These are phyloP conservation scores for Russula ochroleuca DNA, from an alignment of 768 basidiomycete genomes.

Conservation along the genomic window DNA sequence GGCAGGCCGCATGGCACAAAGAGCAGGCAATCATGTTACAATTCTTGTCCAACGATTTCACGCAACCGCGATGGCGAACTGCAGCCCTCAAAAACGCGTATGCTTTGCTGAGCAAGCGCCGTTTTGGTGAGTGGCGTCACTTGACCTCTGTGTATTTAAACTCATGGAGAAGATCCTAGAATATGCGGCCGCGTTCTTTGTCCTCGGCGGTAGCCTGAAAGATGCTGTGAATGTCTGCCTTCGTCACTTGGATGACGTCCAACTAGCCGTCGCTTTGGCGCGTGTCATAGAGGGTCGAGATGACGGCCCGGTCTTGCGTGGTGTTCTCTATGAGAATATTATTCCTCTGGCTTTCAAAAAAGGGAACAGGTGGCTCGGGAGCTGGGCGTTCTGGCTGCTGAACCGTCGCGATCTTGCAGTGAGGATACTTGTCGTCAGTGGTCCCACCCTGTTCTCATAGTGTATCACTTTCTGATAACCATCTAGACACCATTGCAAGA, in stretches of 20 bases:
- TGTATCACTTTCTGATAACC: conserved; percentile 1
- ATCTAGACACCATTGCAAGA: conserved; percentile 74
- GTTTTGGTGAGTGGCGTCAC: conserved; percentile 66
- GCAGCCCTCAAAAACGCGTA: conserved; percentile 97
- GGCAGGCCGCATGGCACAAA: conserved; percentile 89
- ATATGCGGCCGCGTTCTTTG: conserved; percentile 98
- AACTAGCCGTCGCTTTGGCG: conserved; percentile 83
- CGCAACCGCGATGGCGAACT: conserved; percentile 76
- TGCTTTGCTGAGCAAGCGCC: conserved; percentile 82
- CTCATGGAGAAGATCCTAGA: conserved; percentile 44
- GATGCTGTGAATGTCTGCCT: conserved; percentile 91
- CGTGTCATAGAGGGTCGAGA: conserved; percentile 79
- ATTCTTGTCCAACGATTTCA: conserved; percentile 89
- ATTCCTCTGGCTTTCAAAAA: conserved; percentile 79
- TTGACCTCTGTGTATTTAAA: background rate
- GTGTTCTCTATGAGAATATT: conserved; percentile 68
- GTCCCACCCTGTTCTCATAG: background rate
- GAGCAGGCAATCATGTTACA: conserved; percentile 88
- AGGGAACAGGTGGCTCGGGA: conserved; percentile 90
- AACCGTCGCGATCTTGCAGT: conserved; percentile 83
- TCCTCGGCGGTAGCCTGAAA: conserved; percentile 81
- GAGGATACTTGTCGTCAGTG: conserved; percentile 77
- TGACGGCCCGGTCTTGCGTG: conserved; percentile 69
- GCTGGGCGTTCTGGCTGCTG: conserved; percentile 97
- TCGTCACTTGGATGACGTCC: conserved; percentile 83